phyloP scores from a whole-genome alignment of 768 basidiomycete genomes.

The Lyophyllum semitale region DNA sequence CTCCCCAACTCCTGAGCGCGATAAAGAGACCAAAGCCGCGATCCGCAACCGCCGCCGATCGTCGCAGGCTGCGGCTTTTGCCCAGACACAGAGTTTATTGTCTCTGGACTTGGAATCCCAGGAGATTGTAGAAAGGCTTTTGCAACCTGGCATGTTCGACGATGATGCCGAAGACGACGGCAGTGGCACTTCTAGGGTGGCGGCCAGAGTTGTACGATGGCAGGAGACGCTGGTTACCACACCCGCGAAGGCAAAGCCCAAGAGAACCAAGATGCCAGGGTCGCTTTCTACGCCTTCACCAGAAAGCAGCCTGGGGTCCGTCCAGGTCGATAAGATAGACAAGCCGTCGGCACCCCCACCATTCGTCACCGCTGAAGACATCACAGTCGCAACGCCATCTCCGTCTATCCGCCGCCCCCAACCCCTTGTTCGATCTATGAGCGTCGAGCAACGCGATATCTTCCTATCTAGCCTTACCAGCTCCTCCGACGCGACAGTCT shows the following conservation, averaged over 20 bases:
- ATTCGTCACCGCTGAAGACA: neutral
- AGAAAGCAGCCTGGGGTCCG: constrained; percentile 35
- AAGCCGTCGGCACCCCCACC: neutral
- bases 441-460: constrained; percentile 48
- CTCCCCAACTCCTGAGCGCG: constrained; percentile 22
- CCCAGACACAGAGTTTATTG: constrained; percentile 42
- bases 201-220: constrained; percentile 37
- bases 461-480: constrained; percentile 49
- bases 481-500: constrained; percentile 48
- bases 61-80: constrained; percentile 26
- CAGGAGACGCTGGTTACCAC: constrained; percentile 28
- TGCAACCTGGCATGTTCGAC: constrained; percentile 45
- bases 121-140: constrained; percentile 46
- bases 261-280: constrained; percentile 51
- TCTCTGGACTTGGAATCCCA: constrained; percentile 52
- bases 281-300: constrained; percentile 53
- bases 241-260: constrained; percentile 21
- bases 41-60: constrained; percentile 34
- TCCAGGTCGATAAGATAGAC: constrained; percentile 6
- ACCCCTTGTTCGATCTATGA: constrained; percentile 51
- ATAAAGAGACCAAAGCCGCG: constrained; percentile 34
- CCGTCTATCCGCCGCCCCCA: constrained; percentile 12
- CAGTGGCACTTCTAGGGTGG: constrained; percentile 21
- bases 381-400: constrained; percentile 6
- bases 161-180: constrained; percentile 30